Conservation (phyloP, 2,329 filamentous ascomycete genomes). For the Rhynchosporium graminicola region DNA sequence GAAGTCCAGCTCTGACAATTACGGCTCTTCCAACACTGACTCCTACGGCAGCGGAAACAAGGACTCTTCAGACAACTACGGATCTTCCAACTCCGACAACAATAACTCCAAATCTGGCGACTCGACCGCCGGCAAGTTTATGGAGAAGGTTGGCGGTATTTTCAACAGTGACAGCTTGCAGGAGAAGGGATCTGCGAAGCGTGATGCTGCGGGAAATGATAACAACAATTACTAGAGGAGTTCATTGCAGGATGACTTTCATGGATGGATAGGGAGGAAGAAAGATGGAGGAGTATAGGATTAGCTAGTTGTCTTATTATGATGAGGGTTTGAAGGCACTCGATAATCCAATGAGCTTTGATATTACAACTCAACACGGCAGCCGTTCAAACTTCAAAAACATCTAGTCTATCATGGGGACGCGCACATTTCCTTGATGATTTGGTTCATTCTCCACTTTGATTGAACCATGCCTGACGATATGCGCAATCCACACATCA, state of each 20-base stretch:
- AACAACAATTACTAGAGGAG: slow-evolving; percentile 15
- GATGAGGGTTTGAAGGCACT: too few species aligned
- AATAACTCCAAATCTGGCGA: slow-evolving; percentile 23
- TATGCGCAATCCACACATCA: too few species aligned
- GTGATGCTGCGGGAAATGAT: slow-evolving; percentile 44
- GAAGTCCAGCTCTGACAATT: slow-evolving; percentile 30
- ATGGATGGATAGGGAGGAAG: too few species aligned
- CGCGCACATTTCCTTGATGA: too few species aligned
- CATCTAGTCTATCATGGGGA: too few species aligned
- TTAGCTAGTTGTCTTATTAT: too few species aligned
- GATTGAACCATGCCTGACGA: too few species aligned
- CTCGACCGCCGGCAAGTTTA: slow-evolving; percentile 52
- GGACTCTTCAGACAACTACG: slow-evolving; percentile 29
- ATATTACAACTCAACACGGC: too few species aligned
- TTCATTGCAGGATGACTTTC: neutral
- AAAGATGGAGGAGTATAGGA: too few species aligned
- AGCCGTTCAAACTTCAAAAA: too few species aligned
- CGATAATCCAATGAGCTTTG: too few species aligned
- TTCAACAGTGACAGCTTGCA: slow-evolving; percentile 51
- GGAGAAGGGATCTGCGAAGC: slow-evolving; percentile 53
- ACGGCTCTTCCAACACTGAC: slow-evolving; percentile 30
- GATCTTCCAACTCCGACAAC: slow-evolving; percentile 30
- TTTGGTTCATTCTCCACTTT: too few species aligned
- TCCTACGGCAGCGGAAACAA: slow-evolving; percentile 27
- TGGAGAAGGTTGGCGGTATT: slow-evolving; percentile 58